Evolutionary conservation across 164 flowering plant genomes (phyloP), one percentile per base, ranked within the genome.

Genomic region (Magnolia changhungtana): DNA sequence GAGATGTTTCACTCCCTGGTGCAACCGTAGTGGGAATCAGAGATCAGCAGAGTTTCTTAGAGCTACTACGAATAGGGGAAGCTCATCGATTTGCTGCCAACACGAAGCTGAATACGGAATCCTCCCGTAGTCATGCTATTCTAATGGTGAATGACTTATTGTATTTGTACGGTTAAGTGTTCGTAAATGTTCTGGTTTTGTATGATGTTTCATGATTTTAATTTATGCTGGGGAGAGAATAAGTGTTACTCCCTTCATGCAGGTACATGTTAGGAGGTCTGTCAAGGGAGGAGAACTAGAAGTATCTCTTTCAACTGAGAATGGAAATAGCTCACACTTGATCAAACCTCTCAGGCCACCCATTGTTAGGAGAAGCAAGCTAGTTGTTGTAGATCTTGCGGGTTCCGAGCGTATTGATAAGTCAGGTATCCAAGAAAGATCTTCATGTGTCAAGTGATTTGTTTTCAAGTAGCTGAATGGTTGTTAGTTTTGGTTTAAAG

Each of bases 41-140:
- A 86, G 91, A 92, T 75, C 98, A 96, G 61, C 88, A 87, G 71
- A 94, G 90, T 82, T 92, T 96, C 78, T 11, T 92, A 72, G 98
- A 96, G 76, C 86, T 96, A 37, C 87, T 96, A 21, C 81, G 86
- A 29, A 77, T 92, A 74, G 99, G 99, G 50, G 98, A 96, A 86
- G 97, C 97, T 74, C 93, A 94, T 69, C 95, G 98, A 73, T 89
- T 90, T 88, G 98, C 98, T 82, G 96, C 98, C 52, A 96, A 94
- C 80, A 96, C 99, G 76, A 92, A 90, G 79, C 80, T 94, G 84
- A 94, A 96, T 82, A 93, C 99, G 63, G 98, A 94, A 85, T 96
- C 99, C 69, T 96, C 99, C 67, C 93, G 98, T 14, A 96, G 98
- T 80, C 99, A 96, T 87, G 98, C 98, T 79, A 88, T 96, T 79